Percentiles rank a stretch among this genome's conserved stretches.
These are phyloP conservation scores for Toxoplasma gondii DNA, from an alignment of 169 alveolate species.

Conservation along the genomic window DNA sequence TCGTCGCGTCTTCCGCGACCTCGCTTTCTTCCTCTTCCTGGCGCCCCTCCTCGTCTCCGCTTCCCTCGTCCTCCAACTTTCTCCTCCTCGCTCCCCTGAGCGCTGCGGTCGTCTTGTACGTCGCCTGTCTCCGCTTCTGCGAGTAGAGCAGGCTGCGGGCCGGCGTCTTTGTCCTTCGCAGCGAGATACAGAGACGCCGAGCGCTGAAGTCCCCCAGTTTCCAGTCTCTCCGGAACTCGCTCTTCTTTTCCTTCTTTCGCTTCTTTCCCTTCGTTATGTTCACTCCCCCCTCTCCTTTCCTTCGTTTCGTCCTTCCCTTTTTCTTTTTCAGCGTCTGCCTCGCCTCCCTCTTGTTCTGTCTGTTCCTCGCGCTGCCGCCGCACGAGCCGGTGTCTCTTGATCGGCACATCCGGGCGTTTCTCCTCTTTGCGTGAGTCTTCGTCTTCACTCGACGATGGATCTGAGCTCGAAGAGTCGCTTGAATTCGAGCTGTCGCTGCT, in stretches of 20 bases:
- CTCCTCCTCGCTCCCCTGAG: neutral
- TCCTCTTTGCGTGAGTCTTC: neutral
- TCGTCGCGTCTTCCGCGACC: neutral
- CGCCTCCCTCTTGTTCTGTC: neutral
- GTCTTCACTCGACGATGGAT: neutral
- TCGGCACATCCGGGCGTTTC: neutral
- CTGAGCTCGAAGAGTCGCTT: neutral
- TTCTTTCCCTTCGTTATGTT: neutral
- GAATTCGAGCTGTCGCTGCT: conserved; percentile 22
- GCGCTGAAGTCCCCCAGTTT: neutral
- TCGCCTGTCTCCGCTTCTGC: neutral
- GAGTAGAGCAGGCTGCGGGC: neutral
- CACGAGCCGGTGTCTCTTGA: neutral
- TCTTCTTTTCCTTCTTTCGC: neutral
- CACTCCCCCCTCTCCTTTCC: neutral
- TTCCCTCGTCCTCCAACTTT: neutral
- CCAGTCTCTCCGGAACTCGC: neutral
- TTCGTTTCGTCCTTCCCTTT: neutral
- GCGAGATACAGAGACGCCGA: neutral
- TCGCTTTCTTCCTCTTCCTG: neutral
- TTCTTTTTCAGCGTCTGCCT: neutral
- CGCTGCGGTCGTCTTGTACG: neutral
- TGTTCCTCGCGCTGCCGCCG: neutral
- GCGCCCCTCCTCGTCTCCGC: neutral
- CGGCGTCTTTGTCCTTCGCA: neutral